Conservation (phyloP, 192 early-diverging fungal species). For the Piromyces finnis region DNA sequence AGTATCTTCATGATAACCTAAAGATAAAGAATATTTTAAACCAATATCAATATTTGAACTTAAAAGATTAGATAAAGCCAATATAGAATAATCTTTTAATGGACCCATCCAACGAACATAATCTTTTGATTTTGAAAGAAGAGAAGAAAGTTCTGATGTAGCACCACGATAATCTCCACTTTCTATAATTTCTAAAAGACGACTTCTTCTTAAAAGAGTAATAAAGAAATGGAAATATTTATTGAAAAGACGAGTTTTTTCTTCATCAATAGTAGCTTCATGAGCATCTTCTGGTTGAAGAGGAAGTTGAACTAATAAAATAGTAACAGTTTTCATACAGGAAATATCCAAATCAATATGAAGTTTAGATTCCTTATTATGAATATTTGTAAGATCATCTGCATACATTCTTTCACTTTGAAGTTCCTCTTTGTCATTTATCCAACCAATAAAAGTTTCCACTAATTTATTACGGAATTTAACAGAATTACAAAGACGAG, state of each 20-base stretch:
- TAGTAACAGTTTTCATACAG: conserved; percentile 55
- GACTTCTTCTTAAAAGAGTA: conserved; percentile 39
- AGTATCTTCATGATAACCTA: conserved; percentile 82
- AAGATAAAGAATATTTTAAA: conserved; percentile 68
- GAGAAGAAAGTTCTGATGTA: conserved; percentile 10
- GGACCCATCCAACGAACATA: conserved; percentile 39
- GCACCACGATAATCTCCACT: not conserved
- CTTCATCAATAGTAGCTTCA: conserved; percentile 33
- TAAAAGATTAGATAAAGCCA: conserved; percentile 74
- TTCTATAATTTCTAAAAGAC: conserved; percentile 2
- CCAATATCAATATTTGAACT: conserved; percentile 85
- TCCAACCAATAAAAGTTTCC: conserved; percentile 61
- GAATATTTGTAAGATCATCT: not conserved
- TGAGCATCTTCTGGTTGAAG: conserved; percentile 43
- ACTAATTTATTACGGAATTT: conserved; percentile 49
- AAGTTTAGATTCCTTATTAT: conserved; percentile 22
- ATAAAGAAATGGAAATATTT: conserved; percentile 65
- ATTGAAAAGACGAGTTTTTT: conserved; percentile 45
- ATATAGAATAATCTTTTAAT: conserved; percentile 71
- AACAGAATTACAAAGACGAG: conserved; percentile 55
- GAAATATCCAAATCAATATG: conserved; percentile 59
- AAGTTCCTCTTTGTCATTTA: conserved; percentile 8
- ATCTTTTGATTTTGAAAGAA: conserved; percentile 36
- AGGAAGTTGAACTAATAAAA: conserved; percentile 47
- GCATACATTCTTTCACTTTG: not conserved